These are phyloP conservation scores for Acer campestre DNA, from an alignment of 345 rosid species.

Conservation along the genomic window DNA sequence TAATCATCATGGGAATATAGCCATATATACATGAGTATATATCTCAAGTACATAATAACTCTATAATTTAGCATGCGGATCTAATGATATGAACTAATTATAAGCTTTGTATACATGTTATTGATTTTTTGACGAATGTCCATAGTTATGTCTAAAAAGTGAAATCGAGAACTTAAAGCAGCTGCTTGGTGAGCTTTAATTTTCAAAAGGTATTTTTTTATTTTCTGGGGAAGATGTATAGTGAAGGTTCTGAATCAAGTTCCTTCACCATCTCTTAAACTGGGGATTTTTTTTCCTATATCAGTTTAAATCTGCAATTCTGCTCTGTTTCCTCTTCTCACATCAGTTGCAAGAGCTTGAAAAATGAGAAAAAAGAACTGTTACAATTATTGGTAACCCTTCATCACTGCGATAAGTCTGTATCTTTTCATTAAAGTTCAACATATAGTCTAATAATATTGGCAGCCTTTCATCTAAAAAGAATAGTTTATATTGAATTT, in stretches of 20 bases:
- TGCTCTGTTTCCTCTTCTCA: background rate
- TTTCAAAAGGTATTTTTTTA: background rate
- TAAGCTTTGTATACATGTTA: background rate
- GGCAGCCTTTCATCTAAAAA: background rate
- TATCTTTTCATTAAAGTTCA: background rate
- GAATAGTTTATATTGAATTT: background rate
- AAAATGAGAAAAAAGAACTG: background rate
- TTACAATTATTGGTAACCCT: background rate
- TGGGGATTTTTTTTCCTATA: background rate
- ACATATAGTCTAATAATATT: background rate
- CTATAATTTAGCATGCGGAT: background rate
- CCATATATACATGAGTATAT: background rate
- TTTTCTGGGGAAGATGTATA: background rate
- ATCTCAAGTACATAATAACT: background rate
- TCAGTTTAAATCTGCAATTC: too few species aligned
- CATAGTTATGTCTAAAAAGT: background rate
- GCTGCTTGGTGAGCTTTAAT: background rate
- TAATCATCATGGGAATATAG: background rate
- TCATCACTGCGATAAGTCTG: background rate
- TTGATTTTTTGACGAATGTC: slow-evolving; percentile 3
- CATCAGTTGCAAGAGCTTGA: background rate
- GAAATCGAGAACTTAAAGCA: background rate
- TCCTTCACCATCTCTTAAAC: background rate
- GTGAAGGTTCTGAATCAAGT: background rate
- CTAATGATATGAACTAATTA: background rate